A percentile compares a stretch with the other conserved stretches of the same genome.
Conservation (phyloP, 2,329 filamentous ascomycete species). For the Macrophomina pseudophaseolina region DNA sequence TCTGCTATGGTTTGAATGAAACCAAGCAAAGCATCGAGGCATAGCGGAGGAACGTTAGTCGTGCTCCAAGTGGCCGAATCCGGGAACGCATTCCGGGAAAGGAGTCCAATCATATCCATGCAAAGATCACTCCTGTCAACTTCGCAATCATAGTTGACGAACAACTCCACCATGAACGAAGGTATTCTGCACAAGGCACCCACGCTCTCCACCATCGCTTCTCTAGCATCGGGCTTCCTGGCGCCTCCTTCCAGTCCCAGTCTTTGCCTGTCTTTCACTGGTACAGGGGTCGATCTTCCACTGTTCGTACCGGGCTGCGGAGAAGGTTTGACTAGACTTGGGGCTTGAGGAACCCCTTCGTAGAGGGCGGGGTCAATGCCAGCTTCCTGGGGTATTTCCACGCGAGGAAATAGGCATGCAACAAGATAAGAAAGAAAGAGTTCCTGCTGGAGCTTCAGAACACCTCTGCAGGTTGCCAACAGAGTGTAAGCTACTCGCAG, state of each 20-base stretch:
- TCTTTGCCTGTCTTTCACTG: constrained; percentile 89
- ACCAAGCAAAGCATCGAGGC: constrained; percentile 86
- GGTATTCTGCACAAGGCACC: constrained; percentile 91
- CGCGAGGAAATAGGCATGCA: constrained; percentile 88
- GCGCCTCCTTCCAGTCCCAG: constrained; percentile 90
- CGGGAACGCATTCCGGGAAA: constrained; percentile 92
- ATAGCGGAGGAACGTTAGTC: constrained; percentile 93
- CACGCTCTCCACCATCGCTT: constrained; percentile 98
- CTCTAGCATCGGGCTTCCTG: constrained; percentile 90
- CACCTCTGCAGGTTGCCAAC: constrained; percentile 84
- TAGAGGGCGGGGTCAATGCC: constrained; percentile 92
- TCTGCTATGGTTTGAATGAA: constrained; percentile 93
- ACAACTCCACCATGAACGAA: constrained; percentile 91
- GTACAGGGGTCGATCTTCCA: constrained; percentile 86
- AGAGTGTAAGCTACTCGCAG: constrained; percentile 90
- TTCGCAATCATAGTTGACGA: constrained; percentile 98
- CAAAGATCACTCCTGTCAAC: constrained; percentile 89
- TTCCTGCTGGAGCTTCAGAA: constrained; percentile 95
- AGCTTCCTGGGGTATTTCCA: constrained; percentile 88
- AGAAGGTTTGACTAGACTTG: constrained; percentile 81
- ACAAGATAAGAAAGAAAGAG: constrained; percentile 93
- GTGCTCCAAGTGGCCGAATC: constrained; percentile 99
- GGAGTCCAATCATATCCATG: constrained; percentile 89
- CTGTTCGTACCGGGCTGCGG: constrained; percentile 62
- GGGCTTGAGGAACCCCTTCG: constrained; percentile 88